Conservation (phyloP, 2,329 filamentous ascomycete genomes). For the Didymellaceae sp. region DNA sequence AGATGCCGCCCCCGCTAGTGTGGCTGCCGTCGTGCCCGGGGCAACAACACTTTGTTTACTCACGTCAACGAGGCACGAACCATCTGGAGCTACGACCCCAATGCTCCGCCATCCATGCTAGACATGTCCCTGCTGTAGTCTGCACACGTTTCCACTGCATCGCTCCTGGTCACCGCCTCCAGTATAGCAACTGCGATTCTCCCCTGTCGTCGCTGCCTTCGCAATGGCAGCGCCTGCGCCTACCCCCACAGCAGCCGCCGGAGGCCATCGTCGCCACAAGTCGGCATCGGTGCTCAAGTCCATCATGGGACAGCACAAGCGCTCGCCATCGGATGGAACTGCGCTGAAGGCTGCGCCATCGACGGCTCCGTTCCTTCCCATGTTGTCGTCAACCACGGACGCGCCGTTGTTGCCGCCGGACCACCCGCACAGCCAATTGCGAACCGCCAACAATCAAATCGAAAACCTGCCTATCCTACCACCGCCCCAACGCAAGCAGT, state of each 20-base stretch:
- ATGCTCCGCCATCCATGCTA: conserved; percentile 10
- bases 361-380: conserved; percentile 34
- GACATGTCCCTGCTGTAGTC: conserved; percentile 17
- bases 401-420: conserved; percentile 58
- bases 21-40: conserved; percentile 6
- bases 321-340: conserved; percentile 53
- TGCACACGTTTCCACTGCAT: conserved; percentile 5
- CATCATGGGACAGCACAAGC: conserved; percentile 59
- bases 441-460: conserved; percentile 41
- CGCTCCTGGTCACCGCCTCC: conserved; percentile 1
- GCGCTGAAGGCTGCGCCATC: conserved; percentile 33
- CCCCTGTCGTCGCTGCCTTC: conserved; percentile 16
- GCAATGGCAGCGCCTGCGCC: conserved; percentile 34
- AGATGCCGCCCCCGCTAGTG: conserved; percentile 13
- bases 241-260: conserved; percentile 30
- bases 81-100: conserved; percentile 17
- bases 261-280: conserved; percentile 50
- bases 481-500: conserved; percentile 45
- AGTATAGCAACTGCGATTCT: conserved; percentile 4
- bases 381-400: conserved; percentile 20
- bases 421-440: conserved; percentile 53
- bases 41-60: conserved; percentile 15
- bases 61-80: conserved; percentile 16
- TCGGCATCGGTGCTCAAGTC: conserved; percentile 57
- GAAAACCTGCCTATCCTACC: conserved; percentile 29